A percentile compares a stretch with the other conserved stretches of the same genome.
Conservation (phyloP, 2,329 filamentous ascomycete genomes). For the Colletotrichum tofieldiae region DNA sequence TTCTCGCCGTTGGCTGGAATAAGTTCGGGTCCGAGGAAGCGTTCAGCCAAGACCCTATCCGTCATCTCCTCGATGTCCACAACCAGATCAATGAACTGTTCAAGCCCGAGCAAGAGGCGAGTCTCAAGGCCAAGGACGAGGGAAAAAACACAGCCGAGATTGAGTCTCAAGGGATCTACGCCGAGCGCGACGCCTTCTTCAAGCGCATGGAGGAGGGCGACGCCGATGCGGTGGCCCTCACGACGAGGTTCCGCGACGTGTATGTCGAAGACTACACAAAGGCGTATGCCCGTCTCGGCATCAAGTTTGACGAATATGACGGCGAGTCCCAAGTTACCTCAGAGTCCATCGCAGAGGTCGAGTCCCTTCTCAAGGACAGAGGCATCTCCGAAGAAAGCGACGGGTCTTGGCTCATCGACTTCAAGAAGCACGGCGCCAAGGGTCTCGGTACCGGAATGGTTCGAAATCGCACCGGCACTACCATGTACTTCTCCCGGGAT, state of each 20-base stretch:
- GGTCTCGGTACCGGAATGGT: conserved; percentile 79
- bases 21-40: conserved; percentile 78
- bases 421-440: conserved; percentile 77
- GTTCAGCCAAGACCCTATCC: conserved; percentile 76
- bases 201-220: conserved; percentile 75
- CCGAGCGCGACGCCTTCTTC: conserved; percentile 74
- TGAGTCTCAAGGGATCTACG: conserved; percentile 60
- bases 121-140: conserved; percentile 65
- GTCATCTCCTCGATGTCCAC: conserved; percentile 82
- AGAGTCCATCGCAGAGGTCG: conserved; percentile 72
- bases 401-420: conserved; percentile 78
- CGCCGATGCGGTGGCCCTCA: conserved; percentile 68
- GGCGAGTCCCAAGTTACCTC: conserved; percentile 74
- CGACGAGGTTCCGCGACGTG: conserved; percentile 71
- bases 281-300: conserved; percentile 73
- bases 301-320: conserved; percentile 75
- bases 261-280: conserved; percentile 72
- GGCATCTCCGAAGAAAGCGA: conserved; percentile 76
- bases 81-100: conserved; percentile 77
- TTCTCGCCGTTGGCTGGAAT: conserved; percentile 79
- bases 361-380: conserved; percentile 70
- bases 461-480: conserved; percentile 75
- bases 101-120: conserved; percentile 73
- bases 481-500: conserved; percentile 79
- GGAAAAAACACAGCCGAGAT: conserved; percentile 61